Evolutionary conservation across 306 rosid species (phyloP).

Genomic region (Sophora flavescens): DNA sequence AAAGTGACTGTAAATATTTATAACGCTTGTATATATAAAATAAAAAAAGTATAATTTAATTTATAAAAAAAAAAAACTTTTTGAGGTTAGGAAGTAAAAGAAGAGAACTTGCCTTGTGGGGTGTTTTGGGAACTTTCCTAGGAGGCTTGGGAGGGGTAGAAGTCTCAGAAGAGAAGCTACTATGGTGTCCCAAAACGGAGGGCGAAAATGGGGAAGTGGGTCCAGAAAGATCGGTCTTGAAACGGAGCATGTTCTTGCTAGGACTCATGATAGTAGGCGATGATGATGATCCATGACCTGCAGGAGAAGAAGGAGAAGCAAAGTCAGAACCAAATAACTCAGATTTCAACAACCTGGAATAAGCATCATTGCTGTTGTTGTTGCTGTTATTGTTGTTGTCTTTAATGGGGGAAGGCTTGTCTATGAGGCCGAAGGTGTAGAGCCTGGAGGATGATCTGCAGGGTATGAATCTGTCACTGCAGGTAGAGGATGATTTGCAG

Average conservation of each 20-base stretch:
- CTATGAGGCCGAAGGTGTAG: conserved; percentile 84
- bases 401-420: conserved; percentile 83
- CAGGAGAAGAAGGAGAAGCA: conserved; percentile 64
- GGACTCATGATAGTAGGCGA: conserved; percentile 74
- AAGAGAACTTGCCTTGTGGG: conserved; percentile 70
- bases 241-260: conserved; percentile 88
- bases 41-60: too few relatives aligned
- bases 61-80: neutral
- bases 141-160: conserved; percentile 96
- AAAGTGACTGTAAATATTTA: too few relatives aligned
- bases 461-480: conserved; percentile 97
- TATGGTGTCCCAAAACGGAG: conserved; percentile 67
- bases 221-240: conserved; percentile 76
- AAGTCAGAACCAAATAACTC: conserved; percentile 97
- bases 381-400: conserved; percentile 60
- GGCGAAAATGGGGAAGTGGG: conserved; percentile 92
- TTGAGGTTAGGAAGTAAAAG: neutral
- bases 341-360: conserved; percentile 73
- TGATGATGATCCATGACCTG: conserved; percentile 54
- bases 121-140: conserved; percentile 95
- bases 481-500: conserved; percentile 56
- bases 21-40: too few relatives aligned
- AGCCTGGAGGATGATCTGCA: conserved; percentile 96
- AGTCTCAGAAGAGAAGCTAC: conserved; percentile 59
- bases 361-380: conserved; percentile 65